Percentiles rank a stretch among this genome's conserved stretches.
Evolutionary conservation across 2,329 filamentous ascomycete species (phyloP).

Genomic region (Colletotrichum brevisporum): DNA sequence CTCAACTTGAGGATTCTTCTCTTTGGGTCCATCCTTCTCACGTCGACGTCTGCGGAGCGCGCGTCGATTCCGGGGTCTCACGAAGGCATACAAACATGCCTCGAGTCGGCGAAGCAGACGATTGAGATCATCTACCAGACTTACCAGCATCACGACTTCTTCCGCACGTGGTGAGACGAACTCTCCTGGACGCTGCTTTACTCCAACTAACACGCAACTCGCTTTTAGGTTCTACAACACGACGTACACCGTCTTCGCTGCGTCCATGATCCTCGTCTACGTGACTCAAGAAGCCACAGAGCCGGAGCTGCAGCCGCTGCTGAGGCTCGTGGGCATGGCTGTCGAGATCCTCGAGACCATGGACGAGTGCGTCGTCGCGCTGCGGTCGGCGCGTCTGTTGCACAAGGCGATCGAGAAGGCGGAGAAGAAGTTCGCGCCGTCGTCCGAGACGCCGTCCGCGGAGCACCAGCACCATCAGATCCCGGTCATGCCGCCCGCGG

Average conservation of each 20-base stretch:
- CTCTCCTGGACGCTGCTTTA: background rate
- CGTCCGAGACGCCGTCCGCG: constrained; percentile 8
- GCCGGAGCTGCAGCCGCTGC: constrained; percentile 39
- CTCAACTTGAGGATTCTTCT: constrained; percentile 47
- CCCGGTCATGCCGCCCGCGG: constrained; percentile 32
- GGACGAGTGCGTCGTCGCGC: constrained; percentile 47
- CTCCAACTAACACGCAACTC: background rate
- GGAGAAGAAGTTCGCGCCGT: constrained; percentile 35
- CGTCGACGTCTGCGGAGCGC: constrained; percentile 40
- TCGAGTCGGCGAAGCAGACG: constrained; percentile 47
- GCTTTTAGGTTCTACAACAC: constrained; percentile 48
- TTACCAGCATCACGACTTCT: constrained; percentile 49
- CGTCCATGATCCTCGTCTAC: constrained; percentile 48
- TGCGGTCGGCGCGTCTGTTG: constrained; percentile 46
- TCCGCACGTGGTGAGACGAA: constrained; percentile 46
- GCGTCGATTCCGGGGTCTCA: constrained; percentile 40
- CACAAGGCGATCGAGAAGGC: constrained; percentile 44
- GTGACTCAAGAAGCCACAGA: constrained; percentile 43
- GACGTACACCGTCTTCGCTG: constrained; percentile 48
- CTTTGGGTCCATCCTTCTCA: constrained; percentile 47
- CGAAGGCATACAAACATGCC: constrained; percentile 43
- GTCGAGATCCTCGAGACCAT: constrained; percentile 45
- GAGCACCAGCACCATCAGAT: constrained; percentile 1
- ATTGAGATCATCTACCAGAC: constrained; percentile 48
- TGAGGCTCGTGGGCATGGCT: constrained; percentile 44